Evolutionary conservation across 495 filamentous ascomycete species (phyloP).

Genomic region (Viridothelium virens): DNA sequence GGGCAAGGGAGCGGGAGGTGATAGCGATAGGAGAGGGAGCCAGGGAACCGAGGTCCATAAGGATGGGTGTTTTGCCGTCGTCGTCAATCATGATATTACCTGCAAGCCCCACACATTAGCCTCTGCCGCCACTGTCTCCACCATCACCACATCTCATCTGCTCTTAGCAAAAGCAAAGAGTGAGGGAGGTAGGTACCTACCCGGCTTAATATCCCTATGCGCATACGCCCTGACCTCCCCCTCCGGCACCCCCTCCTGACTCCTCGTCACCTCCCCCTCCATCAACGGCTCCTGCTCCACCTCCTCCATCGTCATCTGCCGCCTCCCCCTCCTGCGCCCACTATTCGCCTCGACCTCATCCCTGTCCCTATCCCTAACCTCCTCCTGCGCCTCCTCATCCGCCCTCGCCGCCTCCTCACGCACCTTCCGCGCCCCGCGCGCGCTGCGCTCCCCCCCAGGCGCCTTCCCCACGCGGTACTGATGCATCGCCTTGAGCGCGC

Average conservation of each 20-base stretch:
- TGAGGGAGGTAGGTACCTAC: slow-evolving; percentile 37
- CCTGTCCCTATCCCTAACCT: slow-evolving; percentile 44
- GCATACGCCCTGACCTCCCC: slow-evolving; percentile 76
- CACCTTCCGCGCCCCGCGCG: slow-evolving; percentile 51
- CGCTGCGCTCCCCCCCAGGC: slow-evolving; percentile 45
- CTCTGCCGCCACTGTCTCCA: neutral
- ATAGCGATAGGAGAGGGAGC: slow-evolving; percentile 85
- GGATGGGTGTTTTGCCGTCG: slow-evolving; percentile 73
- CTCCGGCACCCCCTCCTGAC: slow-evolving; percentile 62
- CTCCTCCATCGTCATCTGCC: slow-evolving; percentile 41
- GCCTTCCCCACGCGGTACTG: slow-evolving; percentile 63
- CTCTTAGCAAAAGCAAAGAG: neutral
- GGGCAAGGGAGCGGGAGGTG: slow-evolving; percentile 80
- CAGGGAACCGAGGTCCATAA: slow-evolving; percentile 97
- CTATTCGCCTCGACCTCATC: slow-evolving; percentile 42
- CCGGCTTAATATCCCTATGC: slow-evolving; percentile 95
- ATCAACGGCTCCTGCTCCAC: slow-evolving; percentile 72
- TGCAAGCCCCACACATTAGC: slow-evolving; percentile 27
- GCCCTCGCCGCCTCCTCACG: slow-evolving; percentile 52
- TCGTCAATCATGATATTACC: slow-evolving; percentile 97
- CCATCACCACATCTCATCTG: too few species aligned
- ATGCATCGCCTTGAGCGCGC: slow-evolving; percentile 83
- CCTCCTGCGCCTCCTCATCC: slow-evolving; percentile 51
- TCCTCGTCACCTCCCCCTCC: slow-evolving; percentile 67
- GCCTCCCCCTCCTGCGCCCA: slow-evolving; percentile 45